Percentiles rank a stretch among this genome's conserved stretches.
Evolutionary conservation across 2,329 filamentous ascomycete genomes (phyloP).

Genomic region (Lecanoromycetidae sp.): DNA sequence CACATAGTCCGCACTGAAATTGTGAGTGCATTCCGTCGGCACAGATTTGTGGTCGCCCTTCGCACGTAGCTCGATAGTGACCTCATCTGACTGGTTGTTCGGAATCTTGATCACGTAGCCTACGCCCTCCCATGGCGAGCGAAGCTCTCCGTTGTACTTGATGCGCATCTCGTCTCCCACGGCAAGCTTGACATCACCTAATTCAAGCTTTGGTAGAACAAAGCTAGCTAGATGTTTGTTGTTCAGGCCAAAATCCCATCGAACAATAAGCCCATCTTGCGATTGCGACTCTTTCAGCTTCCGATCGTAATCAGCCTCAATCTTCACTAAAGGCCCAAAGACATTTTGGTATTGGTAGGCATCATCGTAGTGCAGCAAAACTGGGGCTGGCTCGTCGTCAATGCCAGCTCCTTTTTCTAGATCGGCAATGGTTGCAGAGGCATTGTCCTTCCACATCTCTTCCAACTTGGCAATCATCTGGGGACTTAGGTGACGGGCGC

Average conservation of each 20-base stretch:
- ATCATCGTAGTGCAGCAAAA: slow-evolving; percentile 88
- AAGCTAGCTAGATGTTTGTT: slow-evolving; percentile 96
- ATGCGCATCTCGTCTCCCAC: slow-evolving; percentile 98
- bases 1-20: slow-evolving; percentile 97
- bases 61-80: slow-evolving; percentile 85
- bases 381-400: slow-evolving; percentile 89
- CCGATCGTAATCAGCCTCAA: slow-evolving; percentile 97
- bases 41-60: slow-evolving; percentile 94
- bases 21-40: slow-evolving; percentile 89
- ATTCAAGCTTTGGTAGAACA: slow-evolving; percentile 88
- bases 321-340: slow-evolving; percentile 94
- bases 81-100: slow-evolving; percentile 97
- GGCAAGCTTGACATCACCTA: slow-evolving; percentile 93
- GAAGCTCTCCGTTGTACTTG: slow-evolving; percentile 88
- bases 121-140: slow-evolving; percentile 88
- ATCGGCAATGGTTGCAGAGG: slow-evolving; percentile 75
- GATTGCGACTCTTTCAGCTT: slow-evolving; percentile 97
- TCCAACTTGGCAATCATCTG: slow-evolving; percentile 94
- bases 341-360: slow-evolving; percentile 98
- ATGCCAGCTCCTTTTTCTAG: slow-evolving; percentile 82
- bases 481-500: slow-evolving; percentile 81
- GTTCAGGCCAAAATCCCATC: slow-evolving; percentile 91
- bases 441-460: slow-evolving; percentile 97
- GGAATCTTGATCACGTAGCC: slow-evolving; percentile 99
- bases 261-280: slow-evolving; percentile 85